Evolutionary conservation across 2,329 filamentous ascomycete species (phyloP), one percentile per base, ranked within the genome.

Genomic region (Aspergillus carbonarius): DNA sequence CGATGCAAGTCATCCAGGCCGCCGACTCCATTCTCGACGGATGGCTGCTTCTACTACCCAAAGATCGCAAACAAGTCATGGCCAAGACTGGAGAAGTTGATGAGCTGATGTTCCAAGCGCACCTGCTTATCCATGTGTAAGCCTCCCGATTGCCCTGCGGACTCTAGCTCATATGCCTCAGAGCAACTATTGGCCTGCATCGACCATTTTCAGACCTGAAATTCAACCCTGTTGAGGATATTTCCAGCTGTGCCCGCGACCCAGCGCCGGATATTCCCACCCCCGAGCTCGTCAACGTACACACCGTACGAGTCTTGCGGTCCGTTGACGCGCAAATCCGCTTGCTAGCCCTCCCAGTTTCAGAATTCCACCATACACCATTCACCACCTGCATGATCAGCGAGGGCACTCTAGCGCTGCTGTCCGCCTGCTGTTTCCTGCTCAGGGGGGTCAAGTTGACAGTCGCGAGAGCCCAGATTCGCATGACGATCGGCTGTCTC

Each of bases 81-180:
- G 65, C 23, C 13, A 68, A 54, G 50, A 60, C 34, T 9, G 65
- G 66, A 2, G 53, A 70, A 62, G 52, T 73, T 5, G 72, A 75
- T 58, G 71, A 73, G 74, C 88, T 96, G 81, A 86, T 96, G 72
- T 96, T 96, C 74, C 90, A 95, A 72, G 92, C 90, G 0, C 87
- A 92, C 63, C 89, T 93, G 82, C 88, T 95, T 65, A 81, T 82
- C 42, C 75, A 83, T 40, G 68, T 68, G 71, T 74, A 67, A 63
- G 68, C 15, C 20, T 9, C 32, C 9, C n/a, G 6, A 12, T n/a
- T n/a, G n/a, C 20, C 27, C 5, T 42, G 17, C 8, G 15, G 1
- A 37, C 34, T 2, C 35, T 30, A 12, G 5, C 67, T 68, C 25
- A 42, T 51, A 54, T 27, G 39, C 25, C 32, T 3, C 55, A 78